These are phyloP conservation scores for Populus nigra DNA, from an alignment of 345 rosid species.

Conservation along the genomic window DNA sequence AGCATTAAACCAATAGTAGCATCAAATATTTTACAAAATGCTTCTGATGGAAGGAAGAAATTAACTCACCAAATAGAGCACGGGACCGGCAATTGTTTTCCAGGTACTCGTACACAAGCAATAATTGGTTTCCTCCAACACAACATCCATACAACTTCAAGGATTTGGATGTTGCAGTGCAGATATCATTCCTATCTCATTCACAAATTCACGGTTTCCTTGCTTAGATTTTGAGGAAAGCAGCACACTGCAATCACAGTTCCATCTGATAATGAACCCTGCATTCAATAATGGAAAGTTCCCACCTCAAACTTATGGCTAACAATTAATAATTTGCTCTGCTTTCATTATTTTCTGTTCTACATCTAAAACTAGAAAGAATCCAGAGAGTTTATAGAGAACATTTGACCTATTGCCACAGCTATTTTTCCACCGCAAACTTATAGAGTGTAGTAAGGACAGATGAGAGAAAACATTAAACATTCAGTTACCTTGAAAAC, in stretches of 20 bases:
- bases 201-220: constrained; percentile 31
- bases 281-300: constrained; percentile 1
- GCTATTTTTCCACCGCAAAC: neutral
- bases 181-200: constrained; percentile 35
- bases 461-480: neutral
- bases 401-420: neutral
- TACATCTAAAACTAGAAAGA: neutral
- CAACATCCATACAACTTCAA: constrained; percentile 31
- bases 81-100: constrained; percentile 29
- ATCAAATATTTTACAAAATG: neutral
- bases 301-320: constrained; percentile 1
- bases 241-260: constrained; percentile 30
- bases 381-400: neutral
- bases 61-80: constrained; percentile 27
- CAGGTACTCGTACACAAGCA: constrained; percentile 31
- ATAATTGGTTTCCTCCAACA: constrained; percentile 29
- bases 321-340: neutral
- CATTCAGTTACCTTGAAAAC: constrained; percentile 33
- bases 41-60: neutral
- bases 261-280: constrained; percentile 29
- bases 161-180: constrained; percentile 28
- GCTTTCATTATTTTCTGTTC: neutral
- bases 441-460: neutral
- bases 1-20: too few species aligned
- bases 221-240: constrained; percentile 33